phyloP scores from a whole-genome alignment of 2,329 filamentous ascomycete species.

The Fusarium sp. region DNA sequence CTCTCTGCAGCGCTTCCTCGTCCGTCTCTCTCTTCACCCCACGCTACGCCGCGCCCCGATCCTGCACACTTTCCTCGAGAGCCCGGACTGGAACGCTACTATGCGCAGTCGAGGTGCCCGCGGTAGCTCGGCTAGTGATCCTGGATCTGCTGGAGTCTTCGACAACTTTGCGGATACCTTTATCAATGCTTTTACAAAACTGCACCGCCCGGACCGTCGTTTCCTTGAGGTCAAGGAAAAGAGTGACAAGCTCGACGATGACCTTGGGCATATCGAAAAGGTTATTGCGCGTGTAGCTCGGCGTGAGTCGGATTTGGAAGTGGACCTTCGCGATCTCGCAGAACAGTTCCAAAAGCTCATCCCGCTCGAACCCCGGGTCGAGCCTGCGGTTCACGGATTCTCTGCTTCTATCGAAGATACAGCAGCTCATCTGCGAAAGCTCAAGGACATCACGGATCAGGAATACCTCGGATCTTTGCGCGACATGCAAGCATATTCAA shows the following conservation, averaged over 20 bases:
- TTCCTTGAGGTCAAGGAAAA: conserved; percentile 95
- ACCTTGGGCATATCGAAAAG: conserved; percentile 92
- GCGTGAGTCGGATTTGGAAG: conserved; percentile 85
- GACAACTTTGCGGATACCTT: conserved; percentile 96
- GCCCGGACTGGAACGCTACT: conserved; percentile 93
- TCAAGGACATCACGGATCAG: conserved; percentile 92
- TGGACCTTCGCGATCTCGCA: conserved; percentile 87
- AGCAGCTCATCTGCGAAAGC: conserved; percentile 76
- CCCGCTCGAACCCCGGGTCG: conserved; percentile 85
- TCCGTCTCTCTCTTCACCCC: conserved; percentile 86
- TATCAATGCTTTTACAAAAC: conserved; percentile 96
- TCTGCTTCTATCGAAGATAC: conserved; percentile 87
- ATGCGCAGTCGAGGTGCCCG: conserved; percentile 83
- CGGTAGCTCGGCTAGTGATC: conserved; percentile 60
- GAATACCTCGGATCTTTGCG: conserved; percentile 92
- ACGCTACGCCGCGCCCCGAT: conserved; percentile 84
- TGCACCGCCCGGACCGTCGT: conserved; percentile 92
- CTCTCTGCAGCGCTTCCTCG: conserved; percentile 90
- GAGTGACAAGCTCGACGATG: conserved; percentile 92
- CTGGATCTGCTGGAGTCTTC: conserved; percentile 76
- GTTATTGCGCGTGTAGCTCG: conserved; percentile 91
- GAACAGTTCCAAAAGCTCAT: conserved; percentile 96
- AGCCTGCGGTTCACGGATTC: conserved; percentile 83
- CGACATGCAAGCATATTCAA: conserved; percentile 95
- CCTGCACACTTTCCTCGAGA: conserved; percentile 90